phyloP scores from a whole-genome alignment of 305 asterid species.

The Coffea humblotiana region DNA sequence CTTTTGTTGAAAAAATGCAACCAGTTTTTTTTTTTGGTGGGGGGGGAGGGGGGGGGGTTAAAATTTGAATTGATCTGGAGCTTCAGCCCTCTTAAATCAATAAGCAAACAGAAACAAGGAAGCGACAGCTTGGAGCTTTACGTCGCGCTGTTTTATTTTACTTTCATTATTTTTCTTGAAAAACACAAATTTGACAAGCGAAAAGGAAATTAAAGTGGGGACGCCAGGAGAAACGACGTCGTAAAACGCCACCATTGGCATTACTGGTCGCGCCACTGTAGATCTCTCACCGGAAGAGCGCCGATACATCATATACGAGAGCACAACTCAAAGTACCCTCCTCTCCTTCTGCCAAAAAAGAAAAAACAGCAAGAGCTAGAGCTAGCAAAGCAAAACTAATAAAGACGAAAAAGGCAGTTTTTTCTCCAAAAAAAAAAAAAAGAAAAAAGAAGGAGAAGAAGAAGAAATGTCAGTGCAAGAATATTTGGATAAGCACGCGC shows the following conservation, averaged over 20 bases:
- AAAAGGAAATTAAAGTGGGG: background rate
- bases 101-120: too few species aligned
- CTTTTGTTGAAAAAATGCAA: too few species aligned
- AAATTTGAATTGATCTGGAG: background rate
- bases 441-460: background rate
- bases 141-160: too few species aligned
- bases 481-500: conserved; percentile 83
- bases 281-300: background rate
- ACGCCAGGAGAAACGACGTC: background rate
- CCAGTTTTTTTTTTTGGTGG: too few species aligned
- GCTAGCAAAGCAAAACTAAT: background rate
- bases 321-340: background rate
- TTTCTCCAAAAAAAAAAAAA: too few species aligned
- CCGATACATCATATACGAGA: too few species aligned
- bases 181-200: too few species aligned
- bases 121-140: background rate
- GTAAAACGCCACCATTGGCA: background rate
- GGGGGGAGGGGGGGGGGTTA: too few species aligned
- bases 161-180: too few species aligned
- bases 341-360: background rate
- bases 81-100: background rate
- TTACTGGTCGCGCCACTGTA: background rate
- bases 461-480: conserved; percentile 89
- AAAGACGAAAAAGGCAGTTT: background rate
- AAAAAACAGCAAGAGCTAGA: background rate